phyloP scores from a whole-genome alignment of 176 grass and related monocot genomes.

The Eragrostis curvula region DNA sequence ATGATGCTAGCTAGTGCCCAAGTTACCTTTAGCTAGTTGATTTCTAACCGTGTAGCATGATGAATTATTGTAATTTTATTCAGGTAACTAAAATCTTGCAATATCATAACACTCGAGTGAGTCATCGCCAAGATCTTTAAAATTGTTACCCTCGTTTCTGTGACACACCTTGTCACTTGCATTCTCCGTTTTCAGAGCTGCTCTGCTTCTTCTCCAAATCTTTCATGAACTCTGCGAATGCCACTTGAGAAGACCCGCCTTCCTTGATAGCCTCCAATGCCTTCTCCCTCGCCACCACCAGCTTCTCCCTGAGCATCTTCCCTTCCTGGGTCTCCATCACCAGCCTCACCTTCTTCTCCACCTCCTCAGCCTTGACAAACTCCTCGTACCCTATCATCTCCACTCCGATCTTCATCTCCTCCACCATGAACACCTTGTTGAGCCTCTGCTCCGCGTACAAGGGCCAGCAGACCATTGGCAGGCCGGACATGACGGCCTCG shows the following conservation, averaged over 20 bases:
- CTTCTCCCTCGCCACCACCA: constrained; percentile 7
- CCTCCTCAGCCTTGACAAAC: constrained; percentile 47
- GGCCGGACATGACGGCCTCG: constrained; percentile 42
- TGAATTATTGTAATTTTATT: too few species aligned
- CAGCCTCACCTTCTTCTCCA: constrained; percentile 52
- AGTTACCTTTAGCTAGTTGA: too few species aligned
- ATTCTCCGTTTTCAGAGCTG: not conserved
- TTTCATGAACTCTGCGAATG: constrained; percentile 23
- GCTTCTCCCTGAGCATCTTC: constrained; percentile 27
- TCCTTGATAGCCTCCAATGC: constrained; percentile 20
- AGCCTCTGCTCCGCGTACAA: constrained; percentile 60
- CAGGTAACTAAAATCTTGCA: too few species aligned
- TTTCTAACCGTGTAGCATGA: too few species aligned
- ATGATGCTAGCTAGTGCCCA: too few species aligned
- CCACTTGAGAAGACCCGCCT: constrained; percentile 30
- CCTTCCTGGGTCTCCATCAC: constrained; percentile 52
- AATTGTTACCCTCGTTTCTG: too few species aligned
- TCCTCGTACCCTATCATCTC: constrained; percentile 42
- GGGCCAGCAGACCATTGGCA: constrained; percentile 64
- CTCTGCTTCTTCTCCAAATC: constrained; percentile 7
- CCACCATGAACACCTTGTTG: constrained; percentile 59
- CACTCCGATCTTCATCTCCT: constrained; percentile 48
- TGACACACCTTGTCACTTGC: not conserved
- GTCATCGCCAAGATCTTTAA: too few species aligned
- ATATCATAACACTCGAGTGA: too few species aligned